Evolutionary conservation across 2,329 filamentous ascomycete genomes (phyloP).

Genomic region (Chrysoporthe cubensis): DNA sequence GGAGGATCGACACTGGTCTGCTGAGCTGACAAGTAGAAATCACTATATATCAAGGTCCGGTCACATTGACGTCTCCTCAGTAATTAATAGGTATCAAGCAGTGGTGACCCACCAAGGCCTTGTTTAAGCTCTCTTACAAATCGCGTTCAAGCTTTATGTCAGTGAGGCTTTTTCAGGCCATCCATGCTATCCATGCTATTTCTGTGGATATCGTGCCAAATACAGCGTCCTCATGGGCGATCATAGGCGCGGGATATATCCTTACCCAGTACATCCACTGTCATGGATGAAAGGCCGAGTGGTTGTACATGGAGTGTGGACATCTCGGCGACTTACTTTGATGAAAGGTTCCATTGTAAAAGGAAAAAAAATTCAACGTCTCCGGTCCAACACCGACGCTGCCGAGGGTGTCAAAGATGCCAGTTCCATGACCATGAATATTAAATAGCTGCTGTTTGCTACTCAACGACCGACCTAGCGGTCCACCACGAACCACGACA

Average conservation of each 20-base stretch:
- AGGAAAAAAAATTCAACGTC: not conserved
- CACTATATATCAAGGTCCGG: not conserved
- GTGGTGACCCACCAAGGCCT: not conserved
- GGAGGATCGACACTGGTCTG: no score
- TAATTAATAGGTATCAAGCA: not conserved
- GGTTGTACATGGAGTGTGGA: not conserved
- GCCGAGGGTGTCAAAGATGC: not conserved
- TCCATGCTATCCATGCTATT: slow-evolving; percentile 3
- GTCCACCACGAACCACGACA: not conserved
- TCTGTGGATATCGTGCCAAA: not conserved
- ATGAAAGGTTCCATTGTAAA: slow-evolving; percentile 2
- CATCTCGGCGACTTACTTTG: not conserved
- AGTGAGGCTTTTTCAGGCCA: not conserved
- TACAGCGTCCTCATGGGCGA: not conserved
- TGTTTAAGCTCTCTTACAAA: not conserved
- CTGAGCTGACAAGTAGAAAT: not conserved
- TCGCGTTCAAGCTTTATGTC: not conserved
- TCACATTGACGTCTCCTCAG: not conserved
- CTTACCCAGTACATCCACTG: not conserved
- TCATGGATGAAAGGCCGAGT: not conserved
- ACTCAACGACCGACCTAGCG: not conserved
- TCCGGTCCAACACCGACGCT: not conserved
- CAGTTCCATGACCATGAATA: not conserved
- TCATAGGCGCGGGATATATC: not conserved
- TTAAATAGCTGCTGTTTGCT: not conserved